Percentiles rank a stretch among this genome's conserved stretches.
Conservation (phyloP, 169 alveolate genomes). For the Babesia caballi region DNA sequence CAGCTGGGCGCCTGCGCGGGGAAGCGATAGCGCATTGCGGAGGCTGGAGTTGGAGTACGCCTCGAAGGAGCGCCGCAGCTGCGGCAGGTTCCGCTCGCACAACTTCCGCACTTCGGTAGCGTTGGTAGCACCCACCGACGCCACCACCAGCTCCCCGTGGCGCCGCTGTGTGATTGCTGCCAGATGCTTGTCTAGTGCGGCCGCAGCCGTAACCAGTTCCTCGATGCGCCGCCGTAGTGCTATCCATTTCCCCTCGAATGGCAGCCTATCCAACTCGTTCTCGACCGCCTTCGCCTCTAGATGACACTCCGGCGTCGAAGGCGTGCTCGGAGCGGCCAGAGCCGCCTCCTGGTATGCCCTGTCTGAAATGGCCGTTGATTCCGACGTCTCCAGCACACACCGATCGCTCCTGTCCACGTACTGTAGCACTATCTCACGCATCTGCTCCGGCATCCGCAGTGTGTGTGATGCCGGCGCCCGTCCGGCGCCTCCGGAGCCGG, state of each 20-base stretch:
- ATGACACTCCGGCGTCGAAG: too few relatives aligned
- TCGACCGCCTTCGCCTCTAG: neutral
- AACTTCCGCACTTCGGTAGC: neutral
- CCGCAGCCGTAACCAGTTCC: neutral
- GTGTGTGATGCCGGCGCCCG: too few relatives aligned
- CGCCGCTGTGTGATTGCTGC: constrained; percentile 35
- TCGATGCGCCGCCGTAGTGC: constrained; percentile 29
- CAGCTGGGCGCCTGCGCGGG: neutral
- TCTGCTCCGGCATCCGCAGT: neutral
- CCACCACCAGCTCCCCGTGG: constrained; percentile 19
- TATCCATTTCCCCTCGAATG: neutral
- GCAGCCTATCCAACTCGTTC: neutral
- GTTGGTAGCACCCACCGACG: neutral
- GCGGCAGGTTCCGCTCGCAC: neutral
- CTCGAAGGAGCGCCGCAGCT: constrained; percentile 19
- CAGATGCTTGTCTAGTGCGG: constrained; percentile 45
- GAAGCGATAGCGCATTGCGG: constrained; percentile 6
- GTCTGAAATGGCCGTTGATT: too few relatives aligned
- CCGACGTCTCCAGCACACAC: neutral
- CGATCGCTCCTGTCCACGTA: neutral
- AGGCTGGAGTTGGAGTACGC: constrained; percentile 34
- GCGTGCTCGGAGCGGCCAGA: too few relatives aligned
- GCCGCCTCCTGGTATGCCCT: too few relatives aligned
- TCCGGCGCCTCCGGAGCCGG: too few relatives aligned
- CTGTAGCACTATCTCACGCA: neutral